These are phyloP conservation scores for Pythium insidiosum DNA, from an alignment of 352 stramenopile species.

Conservation along the genomic window DNA sequence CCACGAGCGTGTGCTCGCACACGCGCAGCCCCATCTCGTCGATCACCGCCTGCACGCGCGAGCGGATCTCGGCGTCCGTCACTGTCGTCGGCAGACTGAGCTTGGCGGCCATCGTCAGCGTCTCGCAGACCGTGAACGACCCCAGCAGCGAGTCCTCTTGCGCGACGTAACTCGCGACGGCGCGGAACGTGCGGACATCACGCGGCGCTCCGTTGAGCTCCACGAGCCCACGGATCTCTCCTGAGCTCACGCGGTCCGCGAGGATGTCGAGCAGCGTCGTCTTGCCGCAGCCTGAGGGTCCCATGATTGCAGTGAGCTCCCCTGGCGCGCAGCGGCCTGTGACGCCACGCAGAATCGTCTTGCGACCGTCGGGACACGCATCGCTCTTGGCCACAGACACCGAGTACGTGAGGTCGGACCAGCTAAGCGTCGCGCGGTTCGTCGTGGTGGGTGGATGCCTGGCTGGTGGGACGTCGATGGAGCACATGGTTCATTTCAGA, in stretches of 20 bases:
- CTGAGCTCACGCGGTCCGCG: constrained; percentile 47
- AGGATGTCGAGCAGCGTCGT: constrained; percentile 37
- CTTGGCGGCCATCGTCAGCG: constrained; percentile 47
- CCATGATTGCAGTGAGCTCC: constrained; percentile 33
- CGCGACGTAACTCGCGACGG: constrained; percentile 51
- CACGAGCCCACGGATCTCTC: constrained; percentile 29
- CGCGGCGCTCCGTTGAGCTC: constrained; percentile 26
- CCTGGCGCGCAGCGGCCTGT: constrained; percentile 24
- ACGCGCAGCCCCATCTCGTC: constrained; percentile 42
- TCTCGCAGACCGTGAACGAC: constrained; percentile 63
- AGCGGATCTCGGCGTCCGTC: constrained; percentile 14
- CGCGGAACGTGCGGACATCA: constrained; percentile 26
- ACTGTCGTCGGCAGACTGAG: constrained; percentile 37
- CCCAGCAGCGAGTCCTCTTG: constrained; percentile 58
- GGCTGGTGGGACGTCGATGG: too few species aligned
- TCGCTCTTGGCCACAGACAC: constrained; percentile 4
- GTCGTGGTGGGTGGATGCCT: too few species aligned
- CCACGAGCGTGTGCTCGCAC: constrained; percentile 50
- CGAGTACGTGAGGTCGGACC: constrained; percentile 16
- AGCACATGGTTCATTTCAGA: too few species aligned
- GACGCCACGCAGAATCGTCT: constrained; percentile 24
- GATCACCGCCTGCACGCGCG: constrained; percentile 34
- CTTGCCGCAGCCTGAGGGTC: constrained; percentile 26
- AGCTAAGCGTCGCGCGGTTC: constrained; percentile 16
- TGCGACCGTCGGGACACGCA: not conserved